Evolutionary conservation across 2,329 filamentous ascomycete species (phyloP), one percentile per base, ranked within the genome.

Genomic region (Colletotrichum ledebouriae): DNA sequence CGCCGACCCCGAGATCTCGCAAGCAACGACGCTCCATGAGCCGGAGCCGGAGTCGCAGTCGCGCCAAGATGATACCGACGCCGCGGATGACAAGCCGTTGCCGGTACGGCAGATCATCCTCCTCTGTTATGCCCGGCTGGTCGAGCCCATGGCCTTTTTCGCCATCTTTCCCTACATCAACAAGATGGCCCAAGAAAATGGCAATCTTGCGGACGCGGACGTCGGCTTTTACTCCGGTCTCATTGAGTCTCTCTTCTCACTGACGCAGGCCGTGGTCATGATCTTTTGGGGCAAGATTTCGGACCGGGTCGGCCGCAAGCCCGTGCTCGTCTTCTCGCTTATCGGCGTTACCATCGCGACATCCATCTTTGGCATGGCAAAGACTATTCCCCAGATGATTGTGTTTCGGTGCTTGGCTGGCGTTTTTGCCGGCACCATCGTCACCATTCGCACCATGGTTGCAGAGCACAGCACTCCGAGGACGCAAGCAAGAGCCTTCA

Each of bases 111-210:
- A 95, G 76, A 89, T 96, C 59, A 77, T 91, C 37, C 78, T 92
- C 11, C 87, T 96, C 12, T 95, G 92, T 81, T 92, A 89, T 75
- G 89, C 90, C 2, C 88, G 92, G 6, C 75, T 92, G 29, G 83
- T 93, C 50, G 93, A 95, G 74, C 92, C 93, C 1, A 85, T 94
- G 46, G 91, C 92, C n/a, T 95, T 93, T 81, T 95, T 94, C 81
- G 89, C 85, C 76, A 93, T 95, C 76, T 92, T 95, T 73, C 91
- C 92, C 1, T 95, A 92, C 79, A 87, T 96, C 78, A 93, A 90
- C 74, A 83, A 90, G 75, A 95, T 95, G 92, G 89, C 93, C 42
- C 82, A 87, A 77, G 83, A 86, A 64, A 90, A 89, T 67, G 92
- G 91, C 10, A 74, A 83, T 11, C 78, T 95, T 2, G 77, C 83